Evolutionary conservation across 768 basidiomycete species (phyloP), one percentile per base, ranked within the genome.

Genomic region (Amanita rimosa): DNA sequence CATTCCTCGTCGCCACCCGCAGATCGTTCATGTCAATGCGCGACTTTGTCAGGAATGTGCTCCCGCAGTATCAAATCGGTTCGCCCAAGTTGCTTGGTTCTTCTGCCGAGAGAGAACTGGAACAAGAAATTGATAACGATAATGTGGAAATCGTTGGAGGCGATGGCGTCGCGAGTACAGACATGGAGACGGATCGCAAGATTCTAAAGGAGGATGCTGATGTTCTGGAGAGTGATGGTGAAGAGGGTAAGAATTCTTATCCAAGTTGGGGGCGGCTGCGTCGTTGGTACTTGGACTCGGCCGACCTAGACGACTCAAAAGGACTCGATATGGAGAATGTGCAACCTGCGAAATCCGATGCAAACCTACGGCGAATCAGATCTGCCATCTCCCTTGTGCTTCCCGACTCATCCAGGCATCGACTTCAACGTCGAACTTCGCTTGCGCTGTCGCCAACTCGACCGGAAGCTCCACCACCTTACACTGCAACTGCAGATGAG

Each of bases 1-100:
- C 89, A 0, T 95, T 90, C 62, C 70, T 89, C 17, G 72, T 78
- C 7, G 70, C 77, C 3, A 65, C 83, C 22, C 72, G 66, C n/a
- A 75, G 75, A 38, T 79, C 88, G 3, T 87, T 86, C 61, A 54
- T 72, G 44, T 83, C 84, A 4, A 85, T 83, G 62, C 74, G 76
- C 26, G 71, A 79, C 51, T 91, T 89, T 59, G 79, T 85, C 27
- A 72, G 73, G 40, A 67, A 72, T 33, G 64, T 70, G 38, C 70
- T 86, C n/a, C 78, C 80, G 5, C 68, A 71, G 46, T 57, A 72
- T 27, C 76, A 79, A 59, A 66, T 62, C 10, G 65, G 67, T 4
- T 71, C 69, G 3, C 76, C 77, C 11, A 74, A 76, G 54, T 60
- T 67, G 29, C 71, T 89, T 42, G 76, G 71, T 37, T 63, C 65